These are phyloP conservation scores for Dactylis glomerata DNA, from an alignment of 176 grass and related monocot species.

Conservation along the genomic window DNA sequence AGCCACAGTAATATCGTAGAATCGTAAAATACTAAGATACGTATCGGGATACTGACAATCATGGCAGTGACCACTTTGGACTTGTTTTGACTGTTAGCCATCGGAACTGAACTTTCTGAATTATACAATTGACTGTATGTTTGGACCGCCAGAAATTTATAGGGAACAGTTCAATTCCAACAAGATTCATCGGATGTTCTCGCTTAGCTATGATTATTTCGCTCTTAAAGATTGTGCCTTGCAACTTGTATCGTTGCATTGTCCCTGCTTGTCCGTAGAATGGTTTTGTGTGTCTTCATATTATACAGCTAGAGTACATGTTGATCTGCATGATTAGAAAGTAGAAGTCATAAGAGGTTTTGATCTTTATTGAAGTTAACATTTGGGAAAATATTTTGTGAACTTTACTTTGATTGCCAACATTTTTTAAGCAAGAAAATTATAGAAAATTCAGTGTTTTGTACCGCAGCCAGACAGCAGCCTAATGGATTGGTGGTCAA, in stretches of 20 bases:
- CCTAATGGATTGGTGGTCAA: too few species aligned
- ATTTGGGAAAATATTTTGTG: not conserved
- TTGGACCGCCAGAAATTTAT: not conserved
- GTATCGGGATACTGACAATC: too few species aligned
- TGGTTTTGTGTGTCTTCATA: too few species aligned
- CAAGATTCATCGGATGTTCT: not conserved
- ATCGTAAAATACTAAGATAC: too few species aligned
- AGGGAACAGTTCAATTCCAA: not conserved
- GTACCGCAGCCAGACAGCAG: too few species aligned
- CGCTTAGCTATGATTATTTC: not conserved
- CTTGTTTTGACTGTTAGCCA: constrained; percentile 52
- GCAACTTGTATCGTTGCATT: not conserved
- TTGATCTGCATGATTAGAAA: too few species aligned
- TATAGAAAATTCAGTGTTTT: not conserved
- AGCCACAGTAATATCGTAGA: too few species aligned
- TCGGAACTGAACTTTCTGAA: not conserved
- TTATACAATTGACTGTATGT: not conserved
- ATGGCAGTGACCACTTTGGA: constrained; percentile 84
- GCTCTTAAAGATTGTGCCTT: not conserved
- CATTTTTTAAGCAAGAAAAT: not conserved
- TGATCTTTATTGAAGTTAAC: not conserved
- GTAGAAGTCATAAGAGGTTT: not conserved
- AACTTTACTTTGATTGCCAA: not conserved
- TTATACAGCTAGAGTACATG: too few species aligned
- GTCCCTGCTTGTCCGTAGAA: too few species aligned